Evolutionary conservation across 495 filamentous ascomycete species (phyloP).

Genomic region (Letharia columbiana): DNA sequence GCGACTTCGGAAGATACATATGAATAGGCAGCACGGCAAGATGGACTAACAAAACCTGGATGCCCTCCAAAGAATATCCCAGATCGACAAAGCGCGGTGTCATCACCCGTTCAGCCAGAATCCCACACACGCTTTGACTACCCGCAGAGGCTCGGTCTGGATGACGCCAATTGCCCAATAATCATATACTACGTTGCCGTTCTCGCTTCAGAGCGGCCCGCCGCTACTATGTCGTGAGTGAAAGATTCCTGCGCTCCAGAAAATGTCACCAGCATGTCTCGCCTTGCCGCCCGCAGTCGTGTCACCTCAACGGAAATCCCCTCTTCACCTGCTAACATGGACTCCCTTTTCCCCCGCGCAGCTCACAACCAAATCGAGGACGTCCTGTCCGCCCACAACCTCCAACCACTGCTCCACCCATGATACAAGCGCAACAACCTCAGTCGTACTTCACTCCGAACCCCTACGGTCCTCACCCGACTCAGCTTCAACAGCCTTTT

Average conservation of each 20-base stretch:
- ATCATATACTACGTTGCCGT: slow-evolving; percentile 18
- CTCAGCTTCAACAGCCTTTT: slow-evolving; percentile 21
- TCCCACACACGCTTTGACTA: slow-evolving; percentile 17
- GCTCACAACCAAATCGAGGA: slow-evolving; percentile 18
- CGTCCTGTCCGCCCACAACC: slow-evolving; percentile 19
- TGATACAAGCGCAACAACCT: slow-evolving; percentile 37
- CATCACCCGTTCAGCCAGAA: slow-evolving; percentile 14
- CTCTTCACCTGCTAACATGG: slow-evolving; percentile 11
- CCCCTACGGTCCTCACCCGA: slow-evolving; percentile 17
- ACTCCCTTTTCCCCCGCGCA: slow-evolving; percentile 2
- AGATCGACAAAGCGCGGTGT: slow-evolving; percentile 15
- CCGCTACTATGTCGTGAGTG: slow-evolving; percentile 46
- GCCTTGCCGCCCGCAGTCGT: slow-evolving; percentile 8
- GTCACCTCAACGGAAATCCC: neutral
- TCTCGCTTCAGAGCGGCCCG: slow-evolving; percentile 22
- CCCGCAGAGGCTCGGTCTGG: slow-evolving; percentile 17
- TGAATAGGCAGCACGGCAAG: slow-evolving; percentile 8
- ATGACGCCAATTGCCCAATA: slow-evolving; percentile 25
- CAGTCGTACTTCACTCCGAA: slow-evolving; percentile 30
- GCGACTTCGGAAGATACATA: slow-evolving; percentile 17
- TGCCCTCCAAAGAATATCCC: slow-evolving; percentile 8
- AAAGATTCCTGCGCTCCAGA: slow-evolving; percentile 8
- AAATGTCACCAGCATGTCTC: slow-evolving; percentile 6
- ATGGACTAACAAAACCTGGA: slow-evolving; percentile 14
- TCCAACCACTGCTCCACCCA: slow-evolving; percentile 13